Conservation (phyloP, 345 rosid species). For the Euphorbia lathyris region DNA sequence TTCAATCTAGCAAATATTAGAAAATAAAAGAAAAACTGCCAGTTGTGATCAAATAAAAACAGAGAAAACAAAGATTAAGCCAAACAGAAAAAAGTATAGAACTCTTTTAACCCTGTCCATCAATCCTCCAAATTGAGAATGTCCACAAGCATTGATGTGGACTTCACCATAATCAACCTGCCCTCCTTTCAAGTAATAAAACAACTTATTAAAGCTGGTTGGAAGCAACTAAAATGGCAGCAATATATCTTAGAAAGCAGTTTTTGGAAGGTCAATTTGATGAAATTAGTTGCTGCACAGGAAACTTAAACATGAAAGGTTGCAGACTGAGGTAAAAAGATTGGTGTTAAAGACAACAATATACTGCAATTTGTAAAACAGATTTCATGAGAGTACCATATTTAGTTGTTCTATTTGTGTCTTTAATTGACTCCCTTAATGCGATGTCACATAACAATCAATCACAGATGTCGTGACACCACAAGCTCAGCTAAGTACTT, state of each 20-base stretch:
- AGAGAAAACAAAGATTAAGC: background rate
- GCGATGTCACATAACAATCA: slow-evolving; percentile 76
- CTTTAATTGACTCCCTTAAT: slow-evolving; percentile 84
- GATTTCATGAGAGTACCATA: too few relatives aligned
- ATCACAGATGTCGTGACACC: slow-evolving; percentile 96
- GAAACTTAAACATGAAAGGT: too few relatives aligned
- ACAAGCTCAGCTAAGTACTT: slow-evolving; percentile 93
- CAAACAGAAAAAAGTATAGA: background rate
- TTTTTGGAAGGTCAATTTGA: too few relatives aligned
- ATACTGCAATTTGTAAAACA: too few relatives aligned
- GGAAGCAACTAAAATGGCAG: too few relatives aligned
- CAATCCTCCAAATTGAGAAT: slow-evolving; percentile 76
- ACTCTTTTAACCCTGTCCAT: slow-evolving; percentile 76
- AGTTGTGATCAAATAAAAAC: background rate
- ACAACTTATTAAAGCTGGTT: too few relatives aligned
- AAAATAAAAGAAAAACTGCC: too few relatives aligned
- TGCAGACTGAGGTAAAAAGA: too few relatives aligned
- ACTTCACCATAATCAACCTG: slow-evolving; percentile 87
- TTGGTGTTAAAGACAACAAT: too few relatives aligned
- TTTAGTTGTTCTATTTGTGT: slow-evolving; percentile 81
- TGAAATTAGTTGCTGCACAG: too few relatives aligned
- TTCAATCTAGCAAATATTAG: too few relatives aligned
- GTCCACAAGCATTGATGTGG: slow-evolving; percentile 89
- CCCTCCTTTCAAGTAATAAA: slow-evolving; percentile 94
- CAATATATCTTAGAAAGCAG: too few relatives aligned